Evolutionary conservation across 1,284 basidiomycete species (phyloP), one percentile per base, ranked within the genome.

Genomic region (Trametes versicolor): DNA sequence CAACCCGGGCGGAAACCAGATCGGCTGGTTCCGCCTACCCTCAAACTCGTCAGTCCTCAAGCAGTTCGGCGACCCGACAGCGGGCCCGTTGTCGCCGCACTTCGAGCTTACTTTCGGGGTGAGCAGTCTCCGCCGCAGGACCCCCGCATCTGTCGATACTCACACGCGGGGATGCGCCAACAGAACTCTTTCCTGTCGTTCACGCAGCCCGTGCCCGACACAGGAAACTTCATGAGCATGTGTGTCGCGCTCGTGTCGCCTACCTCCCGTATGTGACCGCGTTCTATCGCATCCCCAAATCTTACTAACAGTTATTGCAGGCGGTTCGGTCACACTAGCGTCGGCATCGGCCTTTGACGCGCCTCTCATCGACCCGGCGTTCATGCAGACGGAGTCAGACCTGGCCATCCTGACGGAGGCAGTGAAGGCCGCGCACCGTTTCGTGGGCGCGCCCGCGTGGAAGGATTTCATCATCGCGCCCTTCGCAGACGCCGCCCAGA

Each of bases 271-370:
- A 57, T 52, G 65, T 60, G 17, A 25, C 19, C 41, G 17, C 41
- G 15, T 17, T 43, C 3, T 17, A 72, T 52, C 9, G 6, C 41
- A 72, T 52, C 9, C n/a, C 15, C 41, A 43, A 4, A 43, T 17
- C 41, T 8, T 17, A 17, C 19, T 43, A 17, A 43, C 41, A 43
- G 2, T 8, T n/a, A 4, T 4, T n/a, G 41, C 17, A 43, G 72
- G 75, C 25, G 75, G 75, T 3, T 68, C 63, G 21, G 58, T 75
- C 17, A 69, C 62, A 5, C 65, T 76, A 37, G 69, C 69, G 60
- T 68, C 70, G 19, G 64, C 58, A 13, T 64, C 71, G 57, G 69
- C 73, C 1, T 72, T 72, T 54, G 65, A 57, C 34, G 17, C 65
- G 25, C 74, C 74, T 10, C 29, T 72, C 34, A 73, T 77, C 61